Conservation (phyloP, 352 stramenopile species). For the Aphanomyces stellatus region DNA sequence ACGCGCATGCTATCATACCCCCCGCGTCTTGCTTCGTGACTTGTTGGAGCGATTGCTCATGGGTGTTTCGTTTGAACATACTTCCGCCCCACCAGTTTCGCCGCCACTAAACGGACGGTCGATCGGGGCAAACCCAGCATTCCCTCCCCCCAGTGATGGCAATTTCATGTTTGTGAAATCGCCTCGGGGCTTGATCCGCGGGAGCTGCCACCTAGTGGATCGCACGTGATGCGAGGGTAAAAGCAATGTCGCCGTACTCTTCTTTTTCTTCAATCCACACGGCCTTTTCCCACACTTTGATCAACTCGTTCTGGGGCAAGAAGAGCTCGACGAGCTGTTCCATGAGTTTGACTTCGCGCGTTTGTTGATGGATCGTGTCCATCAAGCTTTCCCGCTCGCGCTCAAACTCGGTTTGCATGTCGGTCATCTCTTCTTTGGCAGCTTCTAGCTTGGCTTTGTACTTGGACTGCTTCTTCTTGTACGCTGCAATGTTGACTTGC, state of each 20-base stretch:
- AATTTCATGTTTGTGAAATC: slow-evolving; percentile 79
- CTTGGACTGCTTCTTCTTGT: slow-evolving; percentile 60
- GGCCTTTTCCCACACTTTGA: slow-evolving; percentile 82
- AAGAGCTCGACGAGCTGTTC: slow-evolving; percentile 85
- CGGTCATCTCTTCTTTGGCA: slow-evolving; percentile 73
- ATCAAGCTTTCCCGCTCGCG: slow-evolving; percentile 75
- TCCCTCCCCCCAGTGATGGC: slow-evolving; percentile 28
- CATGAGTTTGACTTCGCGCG: slow-evolving; percentile 78
- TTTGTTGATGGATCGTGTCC: slow-evolving; percentile 85
- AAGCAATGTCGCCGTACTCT: slow-evolving; percentile 22
- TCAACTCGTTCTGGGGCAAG: slow-evolving; percentile 70
- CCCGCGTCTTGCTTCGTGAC: not conserved
- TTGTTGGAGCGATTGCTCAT: slow-evolving; percentile 18
- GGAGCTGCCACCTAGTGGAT: slow-evolving; percentile 40
- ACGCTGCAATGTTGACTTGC: slow-evolving; percentile 40
- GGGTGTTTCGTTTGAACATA: not conserved
- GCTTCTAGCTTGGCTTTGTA: slow-evolving; percentile 60
- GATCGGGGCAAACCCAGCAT: slow-evolving; percentile 2
- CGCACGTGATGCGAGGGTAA: not conserved
- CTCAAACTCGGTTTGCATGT: slow-evolving; percentile 78
- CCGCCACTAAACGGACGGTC: slow-evolving; percentile 14
- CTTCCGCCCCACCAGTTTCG: slow-evolving; percentile 15
- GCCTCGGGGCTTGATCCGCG: slow-evolving; percentile 63
- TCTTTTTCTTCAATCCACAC: slow-evolving; percentile 78
- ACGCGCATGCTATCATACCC: not conserved